Conservation (phyloP, 306 rosid species). For the Fragaria ananassa region DNA sequence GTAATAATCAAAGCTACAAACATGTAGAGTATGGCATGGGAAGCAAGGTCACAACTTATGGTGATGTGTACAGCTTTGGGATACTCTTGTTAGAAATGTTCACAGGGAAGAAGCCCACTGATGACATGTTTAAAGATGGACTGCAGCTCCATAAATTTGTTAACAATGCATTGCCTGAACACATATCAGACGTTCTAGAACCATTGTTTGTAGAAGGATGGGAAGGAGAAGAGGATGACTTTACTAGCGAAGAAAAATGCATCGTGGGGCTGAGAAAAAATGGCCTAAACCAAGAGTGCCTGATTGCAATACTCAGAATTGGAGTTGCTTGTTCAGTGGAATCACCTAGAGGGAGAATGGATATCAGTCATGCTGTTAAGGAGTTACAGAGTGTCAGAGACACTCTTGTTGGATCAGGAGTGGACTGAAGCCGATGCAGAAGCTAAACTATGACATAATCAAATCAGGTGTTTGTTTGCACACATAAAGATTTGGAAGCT, state of each 20-base stretch:
- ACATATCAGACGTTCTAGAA: conserved; percentile 11
- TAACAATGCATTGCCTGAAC: neutral
- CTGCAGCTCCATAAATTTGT: conserved; percentile 16
- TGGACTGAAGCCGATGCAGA: neutral
- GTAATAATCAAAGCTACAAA: neutral
- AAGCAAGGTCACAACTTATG: neutral
- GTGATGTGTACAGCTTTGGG: neutral
- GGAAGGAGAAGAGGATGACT: neutral
- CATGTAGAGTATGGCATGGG: neutral
- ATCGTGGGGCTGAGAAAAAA: neutral
- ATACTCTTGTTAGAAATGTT: neutral
- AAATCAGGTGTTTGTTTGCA: neutral
- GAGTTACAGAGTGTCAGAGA: conserved; percentile 11
- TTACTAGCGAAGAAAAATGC: neutral
- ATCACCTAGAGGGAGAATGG: neutral
- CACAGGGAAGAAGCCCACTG: conserved; percentile 1
- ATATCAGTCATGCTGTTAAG: conserved; percentile 8
- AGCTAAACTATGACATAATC: neutral
- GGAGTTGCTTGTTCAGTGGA: conserved; percentile 22
- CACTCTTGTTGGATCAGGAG: neutral
- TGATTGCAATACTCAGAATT: conserved; percentile 13
- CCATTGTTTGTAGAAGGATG: conserved; percentile 7
- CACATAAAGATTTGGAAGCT: neutral
- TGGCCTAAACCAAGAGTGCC: conserved; percentile 1
- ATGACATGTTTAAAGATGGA: conserved; percentile 19